Evolutionary conservation across 768 basidiomycete species (phyloP), one percentile per base, ranked within the genome.

Genomic region (Asterophora lycoperdoides): DNA sequence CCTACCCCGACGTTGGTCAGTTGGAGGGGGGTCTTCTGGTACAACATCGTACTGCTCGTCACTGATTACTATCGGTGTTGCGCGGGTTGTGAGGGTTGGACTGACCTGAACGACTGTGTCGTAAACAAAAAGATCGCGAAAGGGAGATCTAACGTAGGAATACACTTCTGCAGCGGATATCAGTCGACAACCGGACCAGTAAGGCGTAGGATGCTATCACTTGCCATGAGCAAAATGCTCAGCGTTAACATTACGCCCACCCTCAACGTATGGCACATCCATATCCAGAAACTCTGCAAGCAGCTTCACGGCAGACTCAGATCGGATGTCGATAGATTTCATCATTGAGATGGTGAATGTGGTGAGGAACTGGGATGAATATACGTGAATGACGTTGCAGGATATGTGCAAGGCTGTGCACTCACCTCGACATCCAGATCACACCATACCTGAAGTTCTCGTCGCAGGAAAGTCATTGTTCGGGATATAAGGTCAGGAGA

Each of bases 221-320:
- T 56, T 57, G 90, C 91, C 92, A 68, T 97, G 93, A 7, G 86
- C 89, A 68, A 96, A 94, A 65, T 96, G 93, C 62, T 97, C 93
- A 9, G 93, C 88, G 56, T 90, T 88, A 19, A 73, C 66, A 49
- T 78, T 74, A 46, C 83, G 74, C 19, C 72, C 70, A 7, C 83
- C 84, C 40, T 78, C 75, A 17, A 63, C 61, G 51, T 83, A 81
- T 2, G 77, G 74, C 3, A 68, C 66, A 54, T 85, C 86, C 64
- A 89, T 76, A 61, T 97, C 93, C 40, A 97, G 74, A 68, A 93
- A 94, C 57, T 95, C 93, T 11, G 91, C 76, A 7, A 97, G 73
- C 13, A 89, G 65, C 58, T 85, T 88, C 37, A 97, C 78, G 35
- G 93, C 89, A 33, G 86, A 81, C 67, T 92, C 86, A 10, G 91